phyloP scores from a whole-genome alignment of 768 basidiomycete species.

The Chlorophyllum brunneum region DNA sequence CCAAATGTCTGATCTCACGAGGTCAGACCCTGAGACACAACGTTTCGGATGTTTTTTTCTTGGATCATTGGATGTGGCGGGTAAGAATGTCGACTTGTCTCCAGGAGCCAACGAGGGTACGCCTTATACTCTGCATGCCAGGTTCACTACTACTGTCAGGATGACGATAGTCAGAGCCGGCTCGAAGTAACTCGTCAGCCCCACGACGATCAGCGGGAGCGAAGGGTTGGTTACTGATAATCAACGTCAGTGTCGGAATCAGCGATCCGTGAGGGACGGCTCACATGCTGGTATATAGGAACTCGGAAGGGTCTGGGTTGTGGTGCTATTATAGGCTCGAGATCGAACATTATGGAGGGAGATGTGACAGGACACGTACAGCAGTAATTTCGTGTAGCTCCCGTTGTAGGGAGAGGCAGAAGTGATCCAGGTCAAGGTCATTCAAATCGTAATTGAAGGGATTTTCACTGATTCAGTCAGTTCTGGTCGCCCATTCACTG shows the following conservation, averaged over 20 bases:
- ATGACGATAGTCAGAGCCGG: conserved; percentile 31
- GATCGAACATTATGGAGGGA: not conserved
- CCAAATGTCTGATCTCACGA: not conserved
- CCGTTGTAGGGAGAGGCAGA: conserved; percentile 62
- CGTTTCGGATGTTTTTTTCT: not conserved
- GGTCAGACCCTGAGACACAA: too few relatives aligned
- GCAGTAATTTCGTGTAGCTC: conserved; percentile 73
- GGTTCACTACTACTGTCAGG: conserved; percentile 23
- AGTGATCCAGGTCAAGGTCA: conserved; percentile 66
- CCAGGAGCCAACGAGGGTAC: conserved; percentile 39
- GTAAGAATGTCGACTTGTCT: conserved; percentile 35
- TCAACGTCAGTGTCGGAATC: not conserved
- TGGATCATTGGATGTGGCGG: conserved; percentile 18
- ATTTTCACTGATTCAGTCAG: conserved; percentile 43
- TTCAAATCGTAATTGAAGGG: conserved; percentile 68
- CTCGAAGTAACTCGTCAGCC: conserved; percentile 47
- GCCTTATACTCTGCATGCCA: conserved; percentile 33
- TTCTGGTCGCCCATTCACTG: not conserved
- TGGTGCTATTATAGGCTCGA: conserved; percentile 41
- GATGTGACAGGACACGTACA: conserved; percentile 33
- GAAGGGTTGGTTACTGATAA: conserved; percentile 63
- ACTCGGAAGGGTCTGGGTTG: conserved; percentile 45
- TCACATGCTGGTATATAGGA: conserved; percentile 47
- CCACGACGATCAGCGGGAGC: conserved; percentile 57
- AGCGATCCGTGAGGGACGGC: not conserved